Conservation (phyloP, 768 basidiomycete genomes). For the Amanita fuliginea region DNA sequence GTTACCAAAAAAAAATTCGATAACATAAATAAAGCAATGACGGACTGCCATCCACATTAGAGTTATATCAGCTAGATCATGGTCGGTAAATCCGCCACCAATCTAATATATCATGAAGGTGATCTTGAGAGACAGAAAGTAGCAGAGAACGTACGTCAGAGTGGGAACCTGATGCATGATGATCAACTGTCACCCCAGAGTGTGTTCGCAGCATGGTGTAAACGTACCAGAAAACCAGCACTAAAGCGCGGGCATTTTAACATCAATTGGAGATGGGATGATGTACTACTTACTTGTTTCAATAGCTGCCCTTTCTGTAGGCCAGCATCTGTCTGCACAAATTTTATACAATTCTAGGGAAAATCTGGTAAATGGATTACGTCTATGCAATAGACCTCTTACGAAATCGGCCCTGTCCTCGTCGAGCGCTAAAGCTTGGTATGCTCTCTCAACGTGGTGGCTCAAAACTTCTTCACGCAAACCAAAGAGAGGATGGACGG, state of each 20-base stretch:
- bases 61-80: conserved; percentile 57
- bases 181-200: background rate
- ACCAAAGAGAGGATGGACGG: conserved; percentile 39
- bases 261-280: background rate
- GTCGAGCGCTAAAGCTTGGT: conserved; percentile 61
- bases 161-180: conserved; percentile 25
- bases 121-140: background rate
- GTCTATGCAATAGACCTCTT: conserved; percentile 13
- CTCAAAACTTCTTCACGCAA: conserved; percentile 52
- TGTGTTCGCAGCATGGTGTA: background rate
- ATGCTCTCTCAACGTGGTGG: conserved; percentile 51
- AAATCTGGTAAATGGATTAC: background rate
- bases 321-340: conserved; percentile 45
- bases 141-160: conserved; percentile 25
- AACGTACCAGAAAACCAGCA: conserved; percentile 62
- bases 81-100: conserved; percentile 58
- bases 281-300: conserved; percentile 36
- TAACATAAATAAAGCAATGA: conserved; percentile 9
- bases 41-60: conserved; percentile 56
- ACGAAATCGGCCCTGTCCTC: conserved; percentile 64
- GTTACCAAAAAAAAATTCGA: background rate
- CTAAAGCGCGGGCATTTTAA: conserved; percentile 17
- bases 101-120: conserved; percentile 27
- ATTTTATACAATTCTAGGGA: conserved; percentile 47
- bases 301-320: conserved; percentile 44